Conservation (phyloP, 768 basidiomycete genomes). For the Leccinum pellstonianum region DNA sequence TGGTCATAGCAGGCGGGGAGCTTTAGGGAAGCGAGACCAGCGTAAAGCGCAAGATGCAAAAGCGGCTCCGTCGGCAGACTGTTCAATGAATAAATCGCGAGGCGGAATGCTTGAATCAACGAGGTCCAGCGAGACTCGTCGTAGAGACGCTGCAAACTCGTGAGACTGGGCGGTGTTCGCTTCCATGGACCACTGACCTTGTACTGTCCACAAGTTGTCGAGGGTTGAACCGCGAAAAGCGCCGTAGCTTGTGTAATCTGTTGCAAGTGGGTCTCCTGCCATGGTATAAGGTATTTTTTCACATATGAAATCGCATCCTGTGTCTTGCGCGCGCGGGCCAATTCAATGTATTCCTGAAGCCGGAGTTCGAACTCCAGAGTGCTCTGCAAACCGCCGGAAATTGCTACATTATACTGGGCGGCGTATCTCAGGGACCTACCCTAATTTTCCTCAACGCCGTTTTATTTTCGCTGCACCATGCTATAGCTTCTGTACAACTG, state of each 20-base stretch:
- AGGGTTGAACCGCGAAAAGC: slow-evolving; percentile 70
- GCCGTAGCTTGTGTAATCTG: slow-evolving; percentile 79
- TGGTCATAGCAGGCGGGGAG: slow-evolving; percentile 77
- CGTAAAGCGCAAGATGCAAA: slow-evolving; percentile 84
- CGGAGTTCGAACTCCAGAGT: slow-evolving; percentile 95
- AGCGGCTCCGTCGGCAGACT: slow-evolving; percentile 85
- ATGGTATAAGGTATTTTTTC: slow-evolving; percentile 74
- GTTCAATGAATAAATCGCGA: slow-evolving; percentile 84
- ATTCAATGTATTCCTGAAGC: slow-evolving; percentile 94
- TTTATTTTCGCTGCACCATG: slow-evolving; percentile 97
- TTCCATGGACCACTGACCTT: slow-evolving; percentile 49
- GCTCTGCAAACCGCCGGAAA: slow-evolving; percentile 52
- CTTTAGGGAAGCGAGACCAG: slow-evolving; percentile 88
- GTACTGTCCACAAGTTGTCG: slow-evolving; percentile 75
- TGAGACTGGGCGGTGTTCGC: slow-evolving; percentile 13
- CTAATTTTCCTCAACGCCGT: slow-evolving; percentile 88
- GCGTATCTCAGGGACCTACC: slow-evolving; percentile 40
- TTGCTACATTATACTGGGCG: slow-evolving; percentile 10
- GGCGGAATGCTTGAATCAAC: slow-evolving; percentile 76
- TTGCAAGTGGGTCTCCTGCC: slow-evolving; percentile 77
- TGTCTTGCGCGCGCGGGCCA: slow-evolving; percentile 64
- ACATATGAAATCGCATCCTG: slow-evolving; percentile 82
- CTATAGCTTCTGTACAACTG: slow-evolving; percentile 85
- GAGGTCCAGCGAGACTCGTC: slow-evolving; percentile 73
- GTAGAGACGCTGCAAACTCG: slow-evolving; percentile 66